Evolutionary conservation across 148 eudicot species (phyloP), one percentile per base, ranked within the genome.

Genomic region (Heliamphora exappendiculata): DNA sequence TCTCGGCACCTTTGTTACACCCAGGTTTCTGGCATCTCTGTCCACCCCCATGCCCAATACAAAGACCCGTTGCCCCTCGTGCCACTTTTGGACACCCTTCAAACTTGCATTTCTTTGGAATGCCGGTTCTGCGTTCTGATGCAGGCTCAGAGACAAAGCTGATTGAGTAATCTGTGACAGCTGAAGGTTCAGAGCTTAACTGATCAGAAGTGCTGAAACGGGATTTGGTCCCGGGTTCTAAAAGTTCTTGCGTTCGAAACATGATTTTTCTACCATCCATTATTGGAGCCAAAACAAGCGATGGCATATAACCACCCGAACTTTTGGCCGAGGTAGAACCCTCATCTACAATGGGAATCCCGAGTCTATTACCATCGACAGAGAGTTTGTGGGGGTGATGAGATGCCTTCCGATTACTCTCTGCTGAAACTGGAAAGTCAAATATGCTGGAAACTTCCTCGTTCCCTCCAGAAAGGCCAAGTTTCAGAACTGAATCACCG

Each of bases 291-390:
- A 94, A 75, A 66, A 91, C 84, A 78, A 94, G 93, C 9, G 87
- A 79, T 11, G 94, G 88, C 95, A 94, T 90, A 65, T 89, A 94
- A 42, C 98, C 98, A 49, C 97, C 97, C 11, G 97, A 90, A 77
- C 79, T 89, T 86, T 89, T 94, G 37, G 95, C 97, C 44, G 98
- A 87, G 54, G 97, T 91, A n/a, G 98, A 94, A 24, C 98, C 98
- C 78, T 94, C 97, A 73, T 94, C 98, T n/a, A 81, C 81, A 45
- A 88, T 76, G 63, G 87, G 82, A 76, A 82, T 67, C 29, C 50
- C 22, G 28, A 34, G 54, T 54, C 47, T 80, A 51, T 73, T 64
- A 51, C 71, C 72, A 75, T 68, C 81, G 72, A 64, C 45, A 64
- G 77, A 69, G 10, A 67, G 73, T 64, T 81, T 76, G 12, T 77